Evolutionary conservation across 1,139 yeast genomes (phyloP).

Genomic region (Suhomyces yuchorum): DNA sequence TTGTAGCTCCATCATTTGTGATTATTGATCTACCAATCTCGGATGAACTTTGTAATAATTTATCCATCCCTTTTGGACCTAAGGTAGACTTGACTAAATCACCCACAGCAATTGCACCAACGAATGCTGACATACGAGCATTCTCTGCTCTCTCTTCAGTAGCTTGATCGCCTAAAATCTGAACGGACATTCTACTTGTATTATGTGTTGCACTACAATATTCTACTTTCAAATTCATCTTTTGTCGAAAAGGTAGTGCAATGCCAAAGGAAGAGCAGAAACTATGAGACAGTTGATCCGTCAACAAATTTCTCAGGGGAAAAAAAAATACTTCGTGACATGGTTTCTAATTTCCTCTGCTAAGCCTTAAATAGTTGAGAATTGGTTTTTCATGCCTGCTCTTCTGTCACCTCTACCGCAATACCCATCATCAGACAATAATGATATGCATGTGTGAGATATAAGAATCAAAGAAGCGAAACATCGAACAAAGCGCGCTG

Average conservation of each 20-base stretch:
- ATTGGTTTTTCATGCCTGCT: no score
- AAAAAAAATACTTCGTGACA: no score
- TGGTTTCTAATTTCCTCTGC: no score
- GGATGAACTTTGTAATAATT: conserved; percentile 83
- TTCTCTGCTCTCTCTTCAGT: conserved; percentile 97
- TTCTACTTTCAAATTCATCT: background rate
- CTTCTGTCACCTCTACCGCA: no score
- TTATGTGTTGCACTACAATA: background rate
- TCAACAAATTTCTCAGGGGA: no score
- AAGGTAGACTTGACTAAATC: conserved; percentile 93
- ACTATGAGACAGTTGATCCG: no score
- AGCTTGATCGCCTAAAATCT: conserved; percentile 95
- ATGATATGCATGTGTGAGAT: no score
- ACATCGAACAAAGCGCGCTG: no score
- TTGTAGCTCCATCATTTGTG: conserved; percentile 98
- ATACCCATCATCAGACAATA: no score
- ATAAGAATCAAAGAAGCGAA: no score
- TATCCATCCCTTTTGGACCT: conserved; percentile 99
- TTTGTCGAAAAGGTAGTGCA: conserved; percentile 14
- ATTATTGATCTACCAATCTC: conserved; percentile 72
- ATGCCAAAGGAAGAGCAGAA: background rate
- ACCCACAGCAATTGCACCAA: conserved; percentile 98
- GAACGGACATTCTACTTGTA: conserved; percentile 59
- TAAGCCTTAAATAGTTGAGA: no score
- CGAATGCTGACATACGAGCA: conserved; percentile 95